Evolutionary conservation across 352 stramenopile genomes (phyloP).

Genomic region (Globisporangium orthogonon): DNA sequence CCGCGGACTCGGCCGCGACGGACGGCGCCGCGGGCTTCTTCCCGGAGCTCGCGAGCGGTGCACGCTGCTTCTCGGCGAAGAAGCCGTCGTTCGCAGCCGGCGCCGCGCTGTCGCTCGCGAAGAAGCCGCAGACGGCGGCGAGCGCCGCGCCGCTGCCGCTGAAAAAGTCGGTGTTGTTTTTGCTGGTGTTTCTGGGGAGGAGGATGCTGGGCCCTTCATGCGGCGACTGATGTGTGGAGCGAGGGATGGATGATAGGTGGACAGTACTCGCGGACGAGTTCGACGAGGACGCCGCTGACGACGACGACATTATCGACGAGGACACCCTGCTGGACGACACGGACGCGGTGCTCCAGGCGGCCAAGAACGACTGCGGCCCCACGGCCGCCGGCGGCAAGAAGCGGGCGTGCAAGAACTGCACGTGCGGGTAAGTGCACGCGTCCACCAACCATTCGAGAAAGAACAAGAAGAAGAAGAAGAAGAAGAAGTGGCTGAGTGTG

Average conservation of each 20-base stretch:
- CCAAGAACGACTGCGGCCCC: conserved; percentile 64
- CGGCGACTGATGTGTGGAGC: neutral
- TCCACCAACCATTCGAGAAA: conserved; percentile 13
- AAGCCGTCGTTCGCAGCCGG: conserved; percentile 56
- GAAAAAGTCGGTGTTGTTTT: conserved; percentile 27
- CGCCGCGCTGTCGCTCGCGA: conserved; percentile 46
- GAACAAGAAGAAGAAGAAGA: too few relatives aligned
- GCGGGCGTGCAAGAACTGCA: conserved; percentile 96
- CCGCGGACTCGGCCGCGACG: conserved; percentile 21
- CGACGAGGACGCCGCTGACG: conserved; percentile 27
- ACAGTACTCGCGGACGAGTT: conserved; percentile 64
- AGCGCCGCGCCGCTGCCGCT: conserved; percentile 15
- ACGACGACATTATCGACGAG: conserved; percentile 77
- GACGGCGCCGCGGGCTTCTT: conserved; percentile 28
- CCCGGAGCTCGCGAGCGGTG: conserved; percentile 25
- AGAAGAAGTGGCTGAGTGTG: neutral
- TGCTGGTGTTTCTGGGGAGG: neutral
- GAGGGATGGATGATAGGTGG: conserved; percentile 24
- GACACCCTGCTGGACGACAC: conserved; percentile 80
- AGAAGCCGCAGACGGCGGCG: conserved; percentile 20
- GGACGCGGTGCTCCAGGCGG: conserved; percentile 70
- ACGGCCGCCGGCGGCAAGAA: conserved; percentile 83
- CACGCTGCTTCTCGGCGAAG: conserved; percentile 44
- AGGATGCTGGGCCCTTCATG: neutral
- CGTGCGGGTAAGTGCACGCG: conserved; percentile 79